Evolutionary conservation across 208 protist species (phyloP).

Genomic region (Naegleria fowleri): DNA sequence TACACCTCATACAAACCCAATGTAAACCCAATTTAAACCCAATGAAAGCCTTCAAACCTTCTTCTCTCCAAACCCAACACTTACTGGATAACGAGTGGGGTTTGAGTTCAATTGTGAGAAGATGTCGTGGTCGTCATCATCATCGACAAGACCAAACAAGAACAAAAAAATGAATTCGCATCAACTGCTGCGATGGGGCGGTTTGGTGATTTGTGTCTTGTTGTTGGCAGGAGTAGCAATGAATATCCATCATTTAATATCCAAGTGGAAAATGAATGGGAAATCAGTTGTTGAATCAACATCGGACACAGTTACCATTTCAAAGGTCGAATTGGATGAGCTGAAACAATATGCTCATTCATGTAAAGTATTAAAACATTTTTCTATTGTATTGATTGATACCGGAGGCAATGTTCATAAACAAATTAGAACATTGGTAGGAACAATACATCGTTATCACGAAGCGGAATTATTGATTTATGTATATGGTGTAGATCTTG

Average conservation of each 20-base stretch:
- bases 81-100: no score
- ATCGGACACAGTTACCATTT: neutral
- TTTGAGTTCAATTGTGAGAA: no score
- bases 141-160: no score
- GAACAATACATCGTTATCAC: neutral
- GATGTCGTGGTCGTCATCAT: no score
- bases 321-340: neutral
- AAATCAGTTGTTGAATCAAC: no score
- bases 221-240: neutral
- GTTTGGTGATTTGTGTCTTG: neutral
- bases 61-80: no score
- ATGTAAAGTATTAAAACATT: neutral
- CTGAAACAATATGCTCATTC: neutral
- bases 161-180: neutral
- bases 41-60: no score
- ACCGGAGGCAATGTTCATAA: neutral
- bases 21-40: no score
- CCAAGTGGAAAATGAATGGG: neutral
- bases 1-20: no score
- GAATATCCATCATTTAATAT: neutral
- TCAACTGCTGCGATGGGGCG: neutral
- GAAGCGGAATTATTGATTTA: neutral
- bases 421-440: neutral
- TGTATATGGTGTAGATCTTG: neutral
- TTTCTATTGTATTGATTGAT: constrained; percentile 9